Evolutionary conservation across 345 rosid species (phyloP).

Genomic region (Brassica rapa): DNA sequence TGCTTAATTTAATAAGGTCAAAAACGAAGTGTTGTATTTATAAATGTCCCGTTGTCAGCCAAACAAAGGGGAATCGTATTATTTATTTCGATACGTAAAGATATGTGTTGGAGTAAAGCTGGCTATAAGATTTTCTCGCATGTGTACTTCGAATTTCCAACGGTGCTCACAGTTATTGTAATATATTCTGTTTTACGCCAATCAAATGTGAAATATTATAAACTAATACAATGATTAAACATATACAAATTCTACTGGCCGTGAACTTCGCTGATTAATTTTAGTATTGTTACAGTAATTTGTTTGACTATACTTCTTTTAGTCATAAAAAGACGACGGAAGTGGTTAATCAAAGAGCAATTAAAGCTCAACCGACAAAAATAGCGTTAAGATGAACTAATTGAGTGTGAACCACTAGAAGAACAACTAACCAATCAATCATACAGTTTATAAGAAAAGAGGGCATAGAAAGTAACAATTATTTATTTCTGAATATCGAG

Average conservation of each 20-base stretch:
- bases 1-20: not conserved
- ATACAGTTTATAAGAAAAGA: not conserved
- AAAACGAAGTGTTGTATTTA: not conserved
- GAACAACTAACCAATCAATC: not conserved
- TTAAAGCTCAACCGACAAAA: constrained; percentile 23
- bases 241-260: constrained; percentile 6
- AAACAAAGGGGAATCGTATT: not conserved
- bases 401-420: constrained; percentile 12
- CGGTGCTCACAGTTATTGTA: constrained; percentile 24
- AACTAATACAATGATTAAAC: constrained; percentile 11
- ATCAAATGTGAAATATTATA: constrained; percentile 16
- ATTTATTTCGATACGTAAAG: not conserved
- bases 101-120: constrained; percentile 31
- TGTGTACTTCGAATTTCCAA: constrained; percentile 22
- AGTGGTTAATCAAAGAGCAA: not conserved
- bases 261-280: constrained; percentile 17
- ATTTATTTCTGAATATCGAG: constrained; percentile 16
- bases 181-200: constrained; percentile 7
- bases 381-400: constrained; percentile 3
- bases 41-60: not conserved
- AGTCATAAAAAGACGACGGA: constrained; percentile 6
- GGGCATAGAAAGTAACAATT: constrained; percentile 3
- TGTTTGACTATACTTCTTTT: constrained; percentile 4
- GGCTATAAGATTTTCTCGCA: constrained; percentile 15
- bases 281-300: not conserved